phyloP scores from a whole-genome alignment of 1,284 basidiomycete genomes.

The Ustilago hordei region DNA sequence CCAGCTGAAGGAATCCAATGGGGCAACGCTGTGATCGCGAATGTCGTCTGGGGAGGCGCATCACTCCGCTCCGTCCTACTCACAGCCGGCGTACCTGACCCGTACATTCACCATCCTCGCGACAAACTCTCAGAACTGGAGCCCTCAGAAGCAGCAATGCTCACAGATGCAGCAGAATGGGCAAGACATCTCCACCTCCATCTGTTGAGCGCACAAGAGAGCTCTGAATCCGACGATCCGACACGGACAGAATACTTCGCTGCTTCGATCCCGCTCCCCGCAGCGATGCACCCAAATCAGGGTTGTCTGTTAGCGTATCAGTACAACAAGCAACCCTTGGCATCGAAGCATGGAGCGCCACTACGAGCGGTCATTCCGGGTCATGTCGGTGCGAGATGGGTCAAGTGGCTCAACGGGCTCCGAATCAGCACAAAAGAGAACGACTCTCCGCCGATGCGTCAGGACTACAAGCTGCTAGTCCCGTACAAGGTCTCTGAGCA shows the following conservation, averaged over 20 bases:
- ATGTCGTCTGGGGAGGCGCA: slow-evolving; percentile 47
- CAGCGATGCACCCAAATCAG: slow-evolving; percentile 54
- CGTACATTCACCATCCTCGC: slow-evolving; percentile 35
- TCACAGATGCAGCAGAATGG: slow-evolving; percentile 29
- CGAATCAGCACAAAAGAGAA: slow-evolving; percentile 13
- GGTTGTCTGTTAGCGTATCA: slow-evolving; percentile 39
- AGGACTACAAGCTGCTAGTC: slow-evolving; percentile 35
- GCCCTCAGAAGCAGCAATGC: slow-evolving; percentile 27
- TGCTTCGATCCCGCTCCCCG: slow-evolving; percentile 47
- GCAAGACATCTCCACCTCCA: slow-evolving; percentile 39
- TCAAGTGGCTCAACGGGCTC: slow-evolving; percentile 78
- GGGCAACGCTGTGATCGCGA: slow-evolving; percentile 52
- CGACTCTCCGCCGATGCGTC: slow-evolving; percentile 40
- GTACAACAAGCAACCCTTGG: slow-evolving; percentile 72
- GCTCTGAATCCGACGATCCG: slow-evolving; percentile 42
- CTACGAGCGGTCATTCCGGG: slow-evolving; percentile 78
- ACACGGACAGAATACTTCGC: slow-evolving; percentile 37
- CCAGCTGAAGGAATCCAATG: slow-evolving; percentile 55
- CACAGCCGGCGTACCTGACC: slow-evolving; percentile 39
- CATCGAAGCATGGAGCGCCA: slow-evolving; percentile 78
- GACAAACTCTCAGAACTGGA: slow-evolving; percentile 12
- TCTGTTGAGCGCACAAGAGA: slow-evolving; percentile 45
- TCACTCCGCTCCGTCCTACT: slow-evolving; percentile 46
- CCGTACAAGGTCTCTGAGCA: slow-evolving; percentile 73
- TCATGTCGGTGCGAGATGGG: slow-evolving; percentile 79